Base-by-base conservation (phyloP, 768 basidiomycete genomes). In the Mycena floridula region DNA sequence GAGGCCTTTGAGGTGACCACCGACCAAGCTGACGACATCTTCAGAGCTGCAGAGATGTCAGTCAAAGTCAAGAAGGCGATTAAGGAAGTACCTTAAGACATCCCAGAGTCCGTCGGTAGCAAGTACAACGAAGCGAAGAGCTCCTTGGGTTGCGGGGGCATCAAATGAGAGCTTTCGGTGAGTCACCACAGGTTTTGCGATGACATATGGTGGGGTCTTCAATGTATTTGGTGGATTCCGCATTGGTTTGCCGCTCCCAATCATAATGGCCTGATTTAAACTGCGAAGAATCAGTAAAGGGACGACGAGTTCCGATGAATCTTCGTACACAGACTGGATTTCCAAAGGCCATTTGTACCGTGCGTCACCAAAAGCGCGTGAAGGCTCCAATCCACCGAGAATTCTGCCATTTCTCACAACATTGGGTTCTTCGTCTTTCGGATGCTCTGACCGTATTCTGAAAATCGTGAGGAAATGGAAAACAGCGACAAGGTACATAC, bases 191-290 rank as follows among this genome's bases (percentile, higher is more conserved):
- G 92, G 92, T 6, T 72, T 70, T 13, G 92, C 81, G 25, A 76
- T 93, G 20, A 95, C 91, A 62, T 95, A 96, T n/a, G 92, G 92
- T 2, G 92, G 92, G 4, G 93, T 90, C 62, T 84, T 86, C 63
- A 88, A 77, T 18, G 73, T 62, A 12, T 74, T 43, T 12, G 82
- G 85, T 3, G 82, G 65, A 6, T 73, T 62, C 18, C 87, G 79
- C 59, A 86, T 65, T 2, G 76, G 65, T 46, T 67, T 67, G 36
- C 74, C 73, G 55, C 75, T 85, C 42, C 82, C 83, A 42, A 72
- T 67, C 56, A 85, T 68, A 67, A 87, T 88, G 16, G 79, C 80
- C 47, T 79, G 70, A 53, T 73, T 79, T 52, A 89, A 57, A 15
- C 79, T 81, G 9, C 13, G 20, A n/a, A 46, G 25, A 5, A 11